These are phyloP conservation scores for Populus nigra DNA, from an alignment of 345 rosid species.

Conservation along the genomic window DNA sequence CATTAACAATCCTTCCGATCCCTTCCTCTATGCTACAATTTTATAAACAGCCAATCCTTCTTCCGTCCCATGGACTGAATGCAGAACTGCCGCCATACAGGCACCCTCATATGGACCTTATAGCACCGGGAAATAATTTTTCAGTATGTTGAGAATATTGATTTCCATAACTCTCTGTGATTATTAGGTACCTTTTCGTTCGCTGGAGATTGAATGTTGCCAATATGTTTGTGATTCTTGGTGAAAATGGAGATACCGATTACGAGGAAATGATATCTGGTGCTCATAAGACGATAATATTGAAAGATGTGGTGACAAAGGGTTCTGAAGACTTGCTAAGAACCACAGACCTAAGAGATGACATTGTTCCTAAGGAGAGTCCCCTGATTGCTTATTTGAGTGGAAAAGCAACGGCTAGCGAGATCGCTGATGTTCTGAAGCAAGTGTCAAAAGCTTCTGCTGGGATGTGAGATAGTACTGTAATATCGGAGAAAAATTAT, in stretches of 20 bases:
- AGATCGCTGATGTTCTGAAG: conserved; percentile 54
- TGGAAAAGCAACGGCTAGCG: conserved; percentile 43
- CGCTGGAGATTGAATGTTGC: conserved; percentile 90
- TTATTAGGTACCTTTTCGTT: conserved; percentile 70
- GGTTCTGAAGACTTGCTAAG: conserved; percentile 70
- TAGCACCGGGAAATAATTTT: not conserved
- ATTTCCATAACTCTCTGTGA: not conserved
- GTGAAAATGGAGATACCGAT: conserved; percentile 87
- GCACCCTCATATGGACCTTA: not conserved
- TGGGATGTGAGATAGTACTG: conserved; percentile 15
- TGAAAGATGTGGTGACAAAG: conserved; percentile 52
- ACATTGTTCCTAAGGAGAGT: conserved; percentile 64
- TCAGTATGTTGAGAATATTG: not conserved
- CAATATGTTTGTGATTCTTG: conserved; percentile 77
- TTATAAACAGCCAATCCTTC: too few relatives aligned
- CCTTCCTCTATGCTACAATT: not conserved
- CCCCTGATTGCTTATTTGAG: conserved; percentile 51
- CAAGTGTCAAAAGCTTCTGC: conserved; percentile 43
- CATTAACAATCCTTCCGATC: not conserved
- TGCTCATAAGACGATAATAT: conserved; percentile 67
- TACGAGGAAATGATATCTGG: conserved; percentile 82
- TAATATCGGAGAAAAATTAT: not conserved
- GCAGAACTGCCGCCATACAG: too few relatives aligned
- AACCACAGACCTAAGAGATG: conserved; percentile 56
- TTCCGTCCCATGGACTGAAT: too few relatives aligned